Evolutionary conservation across 306 rosid species (phyloP).

Genomic region (Vachellia pachyceras): DNA sequence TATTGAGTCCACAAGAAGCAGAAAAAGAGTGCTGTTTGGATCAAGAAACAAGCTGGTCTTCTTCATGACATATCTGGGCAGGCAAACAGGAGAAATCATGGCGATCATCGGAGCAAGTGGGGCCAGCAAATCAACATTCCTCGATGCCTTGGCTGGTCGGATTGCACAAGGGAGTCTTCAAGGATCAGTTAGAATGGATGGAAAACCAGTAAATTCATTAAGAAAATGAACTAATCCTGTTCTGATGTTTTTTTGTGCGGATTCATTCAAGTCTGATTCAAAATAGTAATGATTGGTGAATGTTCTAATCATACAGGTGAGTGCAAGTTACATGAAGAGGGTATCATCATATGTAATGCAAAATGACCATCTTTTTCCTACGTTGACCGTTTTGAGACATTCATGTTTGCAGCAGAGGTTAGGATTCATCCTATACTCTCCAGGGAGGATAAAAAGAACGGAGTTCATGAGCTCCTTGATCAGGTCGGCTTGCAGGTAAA

Average conservation of each 20-base stretch:
- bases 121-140: constrained; percentile 96
- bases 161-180: constrained; percentile 83
- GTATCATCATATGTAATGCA: constrained; percentile 98
- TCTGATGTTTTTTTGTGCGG: not conserved
- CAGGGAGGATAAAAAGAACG: constrained; percentile 62
- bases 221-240: constrained; percentile 1
- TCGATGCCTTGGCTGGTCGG: constrained; percentile 84
- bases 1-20: constrained; percentile 69
- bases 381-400: constrained; percentile 85
- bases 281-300: constrained; percentile 5
- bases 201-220: constrained; percentile 59
- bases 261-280: not conserved
- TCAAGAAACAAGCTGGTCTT: constrained; percentile 71
- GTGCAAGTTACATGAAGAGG: constrained; percentile 88
- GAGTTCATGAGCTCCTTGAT: constrained; percentile 75
- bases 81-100: constrained; percentile 78
- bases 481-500: constrained; percentile 77
- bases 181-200: constrained; percentile 84
- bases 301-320: constrained; percentile 36
- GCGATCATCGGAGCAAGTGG: constrained; percentile 97
- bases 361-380: constrained; percentile 87
- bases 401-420: constrained; percentile 91
- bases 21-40: constrained; percentile 76
- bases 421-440: constrained; percentile 86
- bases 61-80: constrained; percentile 88